Percentiles rank a stretch among this genome's conserved stretches.
These are phyloP conservation scores for Arabidopsis thaliana DNA, from an alignment of 345 rosid genomes.

Conservation along the genomic window DNA sequence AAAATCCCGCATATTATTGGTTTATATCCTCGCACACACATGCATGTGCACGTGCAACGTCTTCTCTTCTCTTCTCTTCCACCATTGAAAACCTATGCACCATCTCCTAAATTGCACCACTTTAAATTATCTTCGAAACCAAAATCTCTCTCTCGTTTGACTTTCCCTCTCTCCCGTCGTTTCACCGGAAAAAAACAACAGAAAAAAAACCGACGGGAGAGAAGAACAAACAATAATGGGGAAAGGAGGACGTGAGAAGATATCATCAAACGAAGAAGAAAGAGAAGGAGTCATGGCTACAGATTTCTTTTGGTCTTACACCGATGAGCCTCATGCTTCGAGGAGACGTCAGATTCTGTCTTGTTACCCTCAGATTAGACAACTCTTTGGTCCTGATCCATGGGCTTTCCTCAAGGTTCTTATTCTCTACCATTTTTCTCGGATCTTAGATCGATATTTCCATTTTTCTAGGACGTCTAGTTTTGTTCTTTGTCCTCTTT, in stretches of 20 bases:
- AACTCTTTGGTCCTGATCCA: constrained; percentile 90
- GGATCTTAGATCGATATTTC: not conserved
- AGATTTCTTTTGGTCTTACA: constrained; percentile 93
- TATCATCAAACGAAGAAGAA: constrained; percentile 40
- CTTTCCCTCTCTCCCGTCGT: constrained; percentile 30
- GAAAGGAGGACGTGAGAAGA: constrained; percentile 43
- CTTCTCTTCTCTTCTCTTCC: not conserved
- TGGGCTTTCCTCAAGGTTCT: constrained; percentile 74
- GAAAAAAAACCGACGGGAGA: constrained; percentile 26
- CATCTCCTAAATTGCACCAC: constrained; percentile 22
- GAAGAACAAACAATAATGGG: constrained; percentile 27
- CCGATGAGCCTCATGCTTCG: constrained; percentile 88
- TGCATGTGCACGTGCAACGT: constrained; percentile 18
- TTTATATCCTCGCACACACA: not conserved
- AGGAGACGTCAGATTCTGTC: constrained; percentile 87
- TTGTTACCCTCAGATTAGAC: constrained; percentile 76
- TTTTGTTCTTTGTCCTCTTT: constrained; percentile 6
- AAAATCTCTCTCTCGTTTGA: constrained; percentile 2
- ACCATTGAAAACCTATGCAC: not conserved
- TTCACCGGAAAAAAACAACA: not conserved
- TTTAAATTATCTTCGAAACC: not conserved
- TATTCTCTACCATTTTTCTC: not conserved
- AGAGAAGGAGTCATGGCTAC: constrained; percentile 60
- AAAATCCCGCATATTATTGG: constrained; percentile 1
- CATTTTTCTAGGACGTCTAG: not conserved